Base-by-base conservation (phyloP, 441 rosid species). In the Manihot esculenta region DNA sequence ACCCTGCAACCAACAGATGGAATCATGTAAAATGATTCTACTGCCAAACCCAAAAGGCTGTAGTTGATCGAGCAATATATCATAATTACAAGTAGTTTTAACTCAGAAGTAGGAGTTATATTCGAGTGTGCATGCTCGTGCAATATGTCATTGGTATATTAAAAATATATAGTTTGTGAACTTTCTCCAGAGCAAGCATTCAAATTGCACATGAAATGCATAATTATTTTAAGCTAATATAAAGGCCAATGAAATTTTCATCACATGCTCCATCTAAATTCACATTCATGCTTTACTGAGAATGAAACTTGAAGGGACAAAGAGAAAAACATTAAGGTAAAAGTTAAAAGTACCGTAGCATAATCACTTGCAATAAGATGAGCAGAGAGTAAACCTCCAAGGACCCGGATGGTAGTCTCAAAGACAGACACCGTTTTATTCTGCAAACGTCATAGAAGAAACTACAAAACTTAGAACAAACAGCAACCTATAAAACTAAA, bases 311-410 rank as follows among this genome's bases (percentile, higher is more conserved):
- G 58, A 8, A 44, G 69, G 30, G 35, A 20, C 2, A 74, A 63
- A 79, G 55, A 18, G 42, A 38, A 4, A 68, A 27, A 48, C 26
- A 26, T 11, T 17, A 41, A 42, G 47, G 68, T 42, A 59, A 45
- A 64, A 20, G 71, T 21, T 23, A 20, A 59, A 56, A 38, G 57
- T 86, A 95, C 99, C 95, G 93, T 93, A 60, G 98, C 91, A 78
- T 87, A 84, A 81, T 95, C 99, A 86, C 95, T 95, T 68, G 99
- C 97, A 77, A 93, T 87, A 74, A 93, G 88, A 85, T 95, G 99
- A 66, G 99, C 97, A 38, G 99, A 95, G 15, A 95, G 89, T 76
- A 95, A 83, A 71, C 99, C 99, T 71, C 99, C 99, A 70, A 95
- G 93, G 75, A 95, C 89, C 69, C 98, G 84, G 73, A 95, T 95